Evolutionary conservation across 495 filamentous ascomycete genomes (phyloP).

Genomic region (Aspergillus campestris): DNA sequence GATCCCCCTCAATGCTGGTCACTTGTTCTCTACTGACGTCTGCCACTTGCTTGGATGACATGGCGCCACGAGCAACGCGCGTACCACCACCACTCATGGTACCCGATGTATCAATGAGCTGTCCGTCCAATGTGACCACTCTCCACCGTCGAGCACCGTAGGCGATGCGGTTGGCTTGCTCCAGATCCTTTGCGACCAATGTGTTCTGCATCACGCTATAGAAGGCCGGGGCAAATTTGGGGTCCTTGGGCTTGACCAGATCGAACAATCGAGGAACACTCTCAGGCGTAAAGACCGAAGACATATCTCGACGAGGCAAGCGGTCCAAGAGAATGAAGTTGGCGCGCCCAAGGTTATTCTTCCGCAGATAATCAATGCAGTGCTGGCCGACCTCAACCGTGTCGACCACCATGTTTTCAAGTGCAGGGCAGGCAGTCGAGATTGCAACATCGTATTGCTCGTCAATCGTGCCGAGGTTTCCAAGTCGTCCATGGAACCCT

Average conservation of each 20-base stretch:
- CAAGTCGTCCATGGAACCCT: constrained; percentile 91
- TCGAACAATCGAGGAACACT: constrained; percentile 89
- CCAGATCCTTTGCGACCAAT: constrained; percentile 82
- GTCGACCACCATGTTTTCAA: constrained; percentile 94
- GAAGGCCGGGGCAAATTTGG: constrained; percentile 84
- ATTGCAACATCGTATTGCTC: constrained; percentile 92
- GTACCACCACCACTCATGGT: constrained; percentile 97
- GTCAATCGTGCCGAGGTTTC: constrained; percentile 93
- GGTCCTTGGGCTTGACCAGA: constrained; percentile 79
- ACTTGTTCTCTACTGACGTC: constrained; percentile 84
- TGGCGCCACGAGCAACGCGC: constrained; percentile 76
- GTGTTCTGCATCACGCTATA: constrained; percentile 91
- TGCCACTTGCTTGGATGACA: constrained; percentile 89
- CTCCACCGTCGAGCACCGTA: constrained; percentile 90
- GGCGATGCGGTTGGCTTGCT: constrained; percentile 91
- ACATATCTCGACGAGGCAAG: constrained; percentile 65
- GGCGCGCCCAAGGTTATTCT: constrained; percentile 94
- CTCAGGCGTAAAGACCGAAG: constrained; percentile 77
- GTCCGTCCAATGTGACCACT: constrained; percentile 90
- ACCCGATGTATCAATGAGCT: constrained; percentile 93
- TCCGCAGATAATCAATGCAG: constrained; percentile 93
- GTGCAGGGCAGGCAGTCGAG: constrained; percentile 82
- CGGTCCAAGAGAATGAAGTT: constrained; percentile 95
- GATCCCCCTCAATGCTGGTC: constrained; percentile 71
- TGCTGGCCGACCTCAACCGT: constrained; percentile 91